phyloP scores from a whole-genome alignment of 2,329 filamentous ascomycete species.

The Paecilomyces sp. region DNA sequence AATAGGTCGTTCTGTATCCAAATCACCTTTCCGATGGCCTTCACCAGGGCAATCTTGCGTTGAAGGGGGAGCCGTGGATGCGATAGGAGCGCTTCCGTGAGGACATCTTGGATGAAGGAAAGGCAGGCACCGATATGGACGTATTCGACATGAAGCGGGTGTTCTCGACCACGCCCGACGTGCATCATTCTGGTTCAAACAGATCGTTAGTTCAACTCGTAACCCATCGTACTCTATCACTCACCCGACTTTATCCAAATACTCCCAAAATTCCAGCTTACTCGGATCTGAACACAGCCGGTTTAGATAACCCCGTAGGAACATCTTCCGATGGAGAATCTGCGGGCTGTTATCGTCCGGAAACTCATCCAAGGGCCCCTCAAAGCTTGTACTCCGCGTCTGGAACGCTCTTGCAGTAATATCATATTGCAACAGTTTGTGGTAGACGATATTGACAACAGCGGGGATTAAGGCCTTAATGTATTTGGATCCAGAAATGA shows the following conservation, averaged over 20 bases:
- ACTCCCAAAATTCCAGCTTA: slow-evolving; percentile 74
- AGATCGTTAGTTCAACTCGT: background rate
- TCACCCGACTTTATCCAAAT: slow-evolving; percentile 73
- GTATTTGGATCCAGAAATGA: slow-evolving; percentile 64
- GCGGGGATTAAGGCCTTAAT: slow-evolving; percentile 76
- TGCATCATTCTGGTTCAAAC: slow-evolving; percentile 59
- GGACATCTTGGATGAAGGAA: slow-evolving; percentile 68
- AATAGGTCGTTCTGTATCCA: slow-evolving; percentile 87
- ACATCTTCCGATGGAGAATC: slow-evolving; percentile 71
- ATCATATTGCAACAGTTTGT: slow-evolving; percentile 71
- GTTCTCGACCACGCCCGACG: slow-evolving; percentile 63
- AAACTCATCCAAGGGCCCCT: slow-evolving; percentile 58
- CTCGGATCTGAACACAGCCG: slow-evolving; percentile 69
- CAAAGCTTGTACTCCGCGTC: slow-evolving; percentile 53
- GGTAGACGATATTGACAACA: slow-evolving; percentile 78
- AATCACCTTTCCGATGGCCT: slow-evolving; percentile 71
- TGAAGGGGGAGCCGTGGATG: slow-evolving; percentile 60
- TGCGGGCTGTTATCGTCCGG: slow-evolving; percentile 64
- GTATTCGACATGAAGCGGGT: slow-evolving; percentile 72
- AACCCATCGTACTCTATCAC: slow-evolving; percentile 18
- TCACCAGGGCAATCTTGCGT: slow-evolving; percentile 66
- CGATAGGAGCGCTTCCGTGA: slow-evolving; percentile 68
- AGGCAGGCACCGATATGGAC: slow-evolving; percentile 68
- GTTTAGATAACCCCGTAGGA: slow-evolving; percentile 65
- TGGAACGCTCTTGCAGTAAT: slow-evolving; percentile 74